Percentiles rank a stretch among this genome's conserved stretches.
These are phyloP conservation scores for Xylaria cubensis DNA, from an alignment of 495 filamentous ascomycete genomes.

Conservation along the genomic window DNA sequence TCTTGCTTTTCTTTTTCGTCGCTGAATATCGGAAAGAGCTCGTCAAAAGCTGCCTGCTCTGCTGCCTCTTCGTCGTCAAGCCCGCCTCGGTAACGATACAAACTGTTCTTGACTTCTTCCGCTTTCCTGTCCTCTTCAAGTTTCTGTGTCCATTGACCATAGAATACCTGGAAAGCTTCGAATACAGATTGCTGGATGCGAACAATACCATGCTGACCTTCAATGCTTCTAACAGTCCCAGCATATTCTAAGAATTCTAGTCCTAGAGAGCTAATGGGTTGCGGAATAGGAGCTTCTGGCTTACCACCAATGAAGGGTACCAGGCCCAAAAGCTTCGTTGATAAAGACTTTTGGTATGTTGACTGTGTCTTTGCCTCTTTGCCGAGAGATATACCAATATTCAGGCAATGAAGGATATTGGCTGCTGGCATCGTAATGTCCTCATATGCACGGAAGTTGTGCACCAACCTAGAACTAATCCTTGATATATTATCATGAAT, in stretches of 20 bases:
- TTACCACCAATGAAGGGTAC: constrained; percentile 71
- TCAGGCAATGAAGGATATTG: constrained; percentile 81
- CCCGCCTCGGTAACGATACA: constrained; percentile 82
- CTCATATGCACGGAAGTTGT: constrained; percentile 76
- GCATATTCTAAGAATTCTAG: constrained; percentile 55
- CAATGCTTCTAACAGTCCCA: constrained; percentile 47
- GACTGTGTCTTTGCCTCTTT: constrained; percentile 42
- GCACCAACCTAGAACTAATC: constrained; percentile 68
- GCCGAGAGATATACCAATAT: constrained; percentile 73
- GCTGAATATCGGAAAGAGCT: constrained; percentile 79
- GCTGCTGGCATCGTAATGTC: constrained; percentile 82
- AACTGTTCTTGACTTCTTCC: constrained; percentile 69
- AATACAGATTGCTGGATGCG: constrained; percentile 50
- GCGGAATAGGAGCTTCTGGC: constrained; percentile 29
- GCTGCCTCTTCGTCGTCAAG: constrained; percentile 74
- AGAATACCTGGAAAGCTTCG: constrained; percentile 71
- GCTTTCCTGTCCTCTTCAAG: constrained; percentile 75
- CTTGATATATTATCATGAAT: constrained; percentile 75
- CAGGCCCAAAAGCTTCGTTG: constrained; percentile 53
- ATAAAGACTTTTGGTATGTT: constrained; percentile 34
- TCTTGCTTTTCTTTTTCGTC: constrained; percentile 54
- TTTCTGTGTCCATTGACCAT: constrained; percentile 76
- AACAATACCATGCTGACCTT: constrained; percentile 43
- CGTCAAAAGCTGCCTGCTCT: constrained; percentile 76
- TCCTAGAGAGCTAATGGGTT: constrained; percentile 46